Evolutionary conservation across 768 basidiomycete genomes (phyloP), one percentile per base, ranked within the genome.

Genomic region (Tricholoma hemisulphureum): DNA sequence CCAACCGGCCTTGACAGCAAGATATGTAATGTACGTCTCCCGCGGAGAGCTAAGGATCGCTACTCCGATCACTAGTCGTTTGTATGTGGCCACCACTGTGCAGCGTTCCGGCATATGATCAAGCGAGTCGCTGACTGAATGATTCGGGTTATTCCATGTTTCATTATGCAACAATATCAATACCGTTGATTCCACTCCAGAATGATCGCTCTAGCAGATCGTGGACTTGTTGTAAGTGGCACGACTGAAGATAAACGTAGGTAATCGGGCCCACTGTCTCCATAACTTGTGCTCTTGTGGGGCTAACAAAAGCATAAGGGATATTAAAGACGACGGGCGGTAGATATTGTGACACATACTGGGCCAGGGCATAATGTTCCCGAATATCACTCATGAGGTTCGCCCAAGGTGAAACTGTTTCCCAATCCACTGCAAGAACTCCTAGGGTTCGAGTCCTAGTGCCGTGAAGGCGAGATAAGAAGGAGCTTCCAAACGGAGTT

Each of bases 11-110:
- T 80, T 85, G 51, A 93, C 91, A 35, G 80, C 87, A 14, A 93
- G 77, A 61, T 91, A 93, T 18, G 89, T 91, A 53, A 93, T 90
- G 64, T 93, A 93, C 3, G 88, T 86, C 67, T 91, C 88, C 50
- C 81, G 81, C 0, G 91, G 91, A 21, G 88, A 91, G 68, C 86
- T 90, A 58, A 92, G 72, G 58, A 93, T 82, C 11, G 87, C 89
- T 16, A 83, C 71, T 26, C 91, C 91, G 7, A 93, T 79, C 5
- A 93, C 88, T 10, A 91, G 75, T 50, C 73, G 71, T 57, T 84
- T 87, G 71, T 91, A 91, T 57, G 76, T 78, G 3, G 88, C 90
- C 24, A 93, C 75, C n/a, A 93, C 79, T 0, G 91, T 93, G 45
- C 83, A 89, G 32, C 80, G 80, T 63, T 90, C 88, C 1, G 91